Base-by-base conservation (phyloP, 1,284 basidiomycete species). In the Violaceomyces palustris region DNA sequence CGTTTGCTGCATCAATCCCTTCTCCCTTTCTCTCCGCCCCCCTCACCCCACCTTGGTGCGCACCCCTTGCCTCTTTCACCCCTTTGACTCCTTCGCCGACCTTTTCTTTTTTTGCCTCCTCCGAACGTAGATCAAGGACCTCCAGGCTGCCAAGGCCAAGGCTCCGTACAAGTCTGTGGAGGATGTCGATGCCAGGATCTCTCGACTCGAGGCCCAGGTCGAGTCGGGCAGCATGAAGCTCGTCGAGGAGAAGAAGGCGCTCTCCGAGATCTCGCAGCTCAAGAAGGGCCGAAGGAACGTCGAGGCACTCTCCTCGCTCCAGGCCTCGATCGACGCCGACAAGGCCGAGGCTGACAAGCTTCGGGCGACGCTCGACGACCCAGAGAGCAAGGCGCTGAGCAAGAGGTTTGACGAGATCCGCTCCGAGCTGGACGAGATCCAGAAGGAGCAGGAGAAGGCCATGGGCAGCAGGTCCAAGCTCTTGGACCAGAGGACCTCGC, bases 201-300 rank as follows among this genome's bases (percentile, higher is more conserved):
- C 43, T 26, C 53, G 63, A 91, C 65, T 87, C 92, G 53, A 85
- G 81, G 65, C 55, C 23, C 86, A 91, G 72, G 84, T 99, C 50
- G 93, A 97, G 71, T 86, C 87, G 8, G 94, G 93, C 18, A 82
- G 73, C 55, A 80, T 98, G 81, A 96, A 91, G 75, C 80, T 98
- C 44, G 91, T 86, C 28, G 93, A 96, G 45, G 94, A 98, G 77
- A 97, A 96, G 77, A 85, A 88, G 58, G 88, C 92, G 5, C 79
- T 99, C 17, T 81, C 83, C 62, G 93, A 98, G 69, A 94, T 99
- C 63, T 70, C 62, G 40, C 87, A 91, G 74, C 59, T 72, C 22
- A 78, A 79, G 39, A 66, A 65, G 42, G 42, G 59, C 39, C 61
- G 65, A 31, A 67, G 62, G 37, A 38, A 40, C 19, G 58, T 72